Base-by-base conservation (phyloP, 257 asterid genomes). In the Solanum medicagineum region DNA sequence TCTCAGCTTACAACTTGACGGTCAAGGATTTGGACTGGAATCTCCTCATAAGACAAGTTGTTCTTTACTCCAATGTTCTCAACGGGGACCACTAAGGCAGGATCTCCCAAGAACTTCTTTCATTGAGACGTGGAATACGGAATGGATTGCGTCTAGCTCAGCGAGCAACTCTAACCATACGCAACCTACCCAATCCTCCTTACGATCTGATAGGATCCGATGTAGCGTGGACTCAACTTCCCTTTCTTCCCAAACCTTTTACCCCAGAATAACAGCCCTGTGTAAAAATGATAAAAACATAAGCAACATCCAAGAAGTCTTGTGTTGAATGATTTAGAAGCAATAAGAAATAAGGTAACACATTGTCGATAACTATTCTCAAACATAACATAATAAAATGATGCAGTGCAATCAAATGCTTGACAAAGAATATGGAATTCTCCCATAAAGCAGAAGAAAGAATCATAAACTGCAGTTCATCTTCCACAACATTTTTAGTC, bases 221-320 rank as follows among this genome's bases (percentile, higher is more conserved):
- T 26, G 29, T 26, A 26, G 29, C 29, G 1, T 26, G 29, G 29
- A 26, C 29, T 26, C 29, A 26, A 26, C 29, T 26, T 26, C 29
- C 29, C 29, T 1, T 26, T 26, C 29, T 26, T 26, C 1, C 29
- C 1, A 26, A 26, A 26, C 88, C 96, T 88, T 89, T 91, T 65
- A 73, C 90, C 86, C 86, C 94, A 80, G 94, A 80, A 89, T 86
- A 83, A 81, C 84, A 86, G 56, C 87, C 92, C 98, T 96, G 91
- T 87, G 90, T 45, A 17, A 12, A 26, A 57, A 62, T 24, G 85
- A 86, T 62, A 77, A 44, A 60, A 68, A 63, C 89, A 47, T 79
- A 82, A 83, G 88, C 74, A 32, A 22, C 45, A 55, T 47, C 60
- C 56, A 29, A n/a, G 20, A 68, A 86, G 44, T 62, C 17, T 22